A percentile compares a stretch with the other conserved stretches of the same genome.
phyloP scores from a whole-genome alignment of 345 rosid species.

The Dovyalis caffra region DNA sequence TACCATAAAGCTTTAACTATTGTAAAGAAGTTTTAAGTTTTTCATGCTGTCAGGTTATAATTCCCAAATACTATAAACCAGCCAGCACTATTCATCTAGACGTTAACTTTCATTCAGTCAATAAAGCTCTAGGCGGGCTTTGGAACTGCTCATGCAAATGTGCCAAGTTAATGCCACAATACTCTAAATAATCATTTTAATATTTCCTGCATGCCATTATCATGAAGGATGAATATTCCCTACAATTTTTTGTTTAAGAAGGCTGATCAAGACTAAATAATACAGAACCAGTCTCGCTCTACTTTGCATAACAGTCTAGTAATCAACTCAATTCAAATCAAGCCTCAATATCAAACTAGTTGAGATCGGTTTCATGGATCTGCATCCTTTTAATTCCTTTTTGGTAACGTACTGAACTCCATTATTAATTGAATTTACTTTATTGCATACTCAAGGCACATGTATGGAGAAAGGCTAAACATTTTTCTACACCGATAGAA shows the following conservation, averaged over 20 bases:
- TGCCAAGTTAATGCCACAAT: not conserved
- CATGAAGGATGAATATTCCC: not conserved
- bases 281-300: not conserved
- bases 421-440: not conserved
- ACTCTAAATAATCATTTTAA: not conserved
- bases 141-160: not conserved
- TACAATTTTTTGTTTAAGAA: not conserved
- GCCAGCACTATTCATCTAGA: not conserved
- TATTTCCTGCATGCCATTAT: not conserved
- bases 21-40: not conserved
- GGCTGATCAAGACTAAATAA: not conserved
- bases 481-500: not conserved
- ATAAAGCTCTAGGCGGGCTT: not conserved
- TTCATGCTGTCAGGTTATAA: not conserved
- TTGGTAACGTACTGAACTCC: not conserved
- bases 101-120: not conserved
- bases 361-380: not conserved
- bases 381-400: not conserved
- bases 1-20: constrained; percentile 6
- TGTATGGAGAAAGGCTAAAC: not conserved
- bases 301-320: not conserved
- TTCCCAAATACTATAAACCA: not conserved
- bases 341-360: not conserved
- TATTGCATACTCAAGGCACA: not conserved
- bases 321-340: not conserved